phyloP scores from a whole-genome alignment of 805 yeast species.

The Ogataea methylovora region DNA sequence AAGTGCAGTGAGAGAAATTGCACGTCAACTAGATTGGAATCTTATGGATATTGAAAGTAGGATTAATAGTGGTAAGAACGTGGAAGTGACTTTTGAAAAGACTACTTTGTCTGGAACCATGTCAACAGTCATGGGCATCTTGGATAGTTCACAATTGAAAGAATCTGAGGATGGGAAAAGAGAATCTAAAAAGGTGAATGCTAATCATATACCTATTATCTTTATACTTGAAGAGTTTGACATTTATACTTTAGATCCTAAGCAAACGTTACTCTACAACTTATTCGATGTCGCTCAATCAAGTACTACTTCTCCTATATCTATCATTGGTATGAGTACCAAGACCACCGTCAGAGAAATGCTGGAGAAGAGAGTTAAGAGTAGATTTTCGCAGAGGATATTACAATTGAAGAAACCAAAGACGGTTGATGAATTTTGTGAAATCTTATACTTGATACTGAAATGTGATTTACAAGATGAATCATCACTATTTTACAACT shows the following conservation, averaged over 20 bases:
- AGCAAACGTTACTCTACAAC: constrained; percentile 83
- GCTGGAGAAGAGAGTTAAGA: constrained; percentile 84
- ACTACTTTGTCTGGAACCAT: constrained; percentile 55
- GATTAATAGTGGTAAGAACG: neutral
- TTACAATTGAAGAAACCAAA: constrained; percentile 49
- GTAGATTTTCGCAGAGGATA: constrained; percentile 79
- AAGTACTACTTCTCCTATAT: constrained; percentile 50
- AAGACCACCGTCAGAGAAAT: constrained; percentile 70
- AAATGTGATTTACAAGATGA: neutral
- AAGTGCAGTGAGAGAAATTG: constrained; percentile 77
- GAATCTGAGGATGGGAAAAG: constrained; percentile 10
- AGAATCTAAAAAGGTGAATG: constrained; percentile 16
- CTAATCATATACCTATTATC: constrained; percentile 45
- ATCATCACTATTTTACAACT: constrained; percentile 21
- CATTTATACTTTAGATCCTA: constrained; percentile 56
- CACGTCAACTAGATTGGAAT: constrained; percentile 63
- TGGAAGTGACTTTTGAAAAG: constrained; percentile 30
- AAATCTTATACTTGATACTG: constrained; percentile 25
- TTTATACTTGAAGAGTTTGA: constrained; percentile 86
- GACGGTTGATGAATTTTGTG: constrained; percentile 42
- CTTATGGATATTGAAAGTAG: constrained; percentile 2
- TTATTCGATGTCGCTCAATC: constrained; percentile 79
- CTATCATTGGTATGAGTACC: constrained; percentile 75
- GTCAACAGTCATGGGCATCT: constrained; percentile 43
- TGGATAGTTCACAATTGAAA: constrained; percentile 31